Evolutionary conservation across 352 stramenopile genomes (phyloP), one percentile per base, ranked within the genome.

Genomic region (Globisporangium alternatum): DNA sequence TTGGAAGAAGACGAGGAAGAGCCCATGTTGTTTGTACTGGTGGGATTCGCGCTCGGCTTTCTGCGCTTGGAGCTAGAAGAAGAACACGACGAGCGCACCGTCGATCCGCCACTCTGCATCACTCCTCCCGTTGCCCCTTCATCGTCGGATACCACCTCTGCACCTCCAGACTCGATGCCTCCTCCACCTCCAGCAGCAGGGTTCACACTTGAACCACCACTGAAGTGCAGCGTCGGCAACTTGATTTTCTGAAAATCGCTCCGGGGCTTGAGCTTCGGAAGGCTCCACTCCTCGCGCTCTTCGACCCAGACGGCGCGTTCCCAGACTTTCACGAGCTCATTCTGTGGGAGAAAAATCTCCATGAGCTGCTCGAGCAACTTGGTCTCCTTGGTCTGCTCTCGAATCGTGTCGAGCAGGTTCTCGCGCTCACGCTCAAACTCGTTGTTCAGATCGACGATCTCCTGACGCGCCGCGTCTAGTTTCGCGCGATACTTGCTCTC

Each of bases 331-430:
- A 91, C 80, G 5, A 96, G 69, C 48, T 96, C 88, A 31, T 90
- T 93, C 56, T 94, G 81, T 5, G 81, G 78, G 17, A 97, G 45
- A 39, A 97, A 93, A 1, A 96, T 56, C 66, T 94, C 80, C 3
- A 92, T 81, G n/a, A 96, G 80, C 53, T 97, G 87, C 65, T 96
- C 86, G 37, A 96, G 68, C 25, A 97, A 68, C 65, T 96, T 94
- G 30, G 82, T 76, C 65, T 97, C 90, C 60, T 90, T 91, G 2
- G 89, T 96, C 48, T 96, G 87, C 49, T 96, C 88, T n/a, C 89
- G 86, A 37, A 97, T 91, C 8, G 83, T 95, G 60, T 96, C 90
- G 35, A 96, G 67, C 49, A 96, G 65, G 35, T 85, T 90, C 54
- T 95, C 85, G 0, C 88, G 83, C 69, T 97, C 90, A 12, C 80